Conservation (phyloP, 2,329 filamentous ascomycete genomes). For the Hirsutella rhossiliensis region DNA sequence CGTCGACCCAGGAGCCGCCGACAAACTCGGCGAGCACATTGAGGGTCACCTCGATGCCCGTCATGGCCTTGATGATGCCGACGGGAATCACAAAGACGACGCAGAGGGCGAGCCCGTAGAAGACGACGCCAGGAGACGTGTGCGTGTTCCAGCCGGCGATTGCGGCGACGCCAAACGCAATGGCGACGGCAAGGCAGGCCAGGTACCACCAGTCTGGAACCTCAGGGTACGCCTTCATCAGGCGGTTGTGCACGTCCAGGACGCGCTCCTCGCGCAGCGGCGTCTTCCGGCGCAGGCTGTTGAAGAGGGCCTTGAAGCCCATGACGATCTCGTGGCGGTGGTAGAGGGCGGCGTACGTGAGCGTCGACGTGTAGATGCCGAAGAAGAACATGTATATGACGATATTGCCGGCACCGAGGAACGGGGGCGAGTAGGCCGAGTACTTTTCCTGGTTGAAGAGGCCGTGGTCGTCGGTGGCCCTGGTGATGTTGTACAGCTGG, state of each 20-base stretch:
- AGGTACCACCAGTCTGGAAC: slow-evolving; percentile 45
- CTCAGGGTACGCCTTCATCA: slow-evolving; percentile 34
- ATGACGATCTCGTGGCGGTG: slow-evolving; percentile 37
- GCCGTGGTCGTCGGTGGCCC: slow-evolving; percentile 26
- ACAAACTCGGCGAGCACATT: slow-evolving; percentile 43
- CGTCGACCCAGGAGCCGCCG: slow-evolving; percentile 36
- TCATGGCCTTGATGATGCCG: slow-evolving; percentile 41
- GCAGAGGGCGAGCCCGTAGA: slow-evolving; percentile 36
- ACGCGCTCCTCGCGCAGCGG: slow-evolving; percentile 20
- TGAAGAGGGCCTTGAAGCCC: slow-evolving; percentile 34
- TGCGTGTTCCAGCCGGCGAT: slow-evolving; percentile 37
- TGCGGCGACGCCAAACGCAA: slow-evolving; percentile 32
- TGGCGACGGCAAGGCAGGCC: slow-evolving; percentile 26
- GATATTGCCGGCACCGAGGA: slow-evolving; percentile 36
- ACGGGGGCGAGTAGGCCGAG: slow-evolving; percentile 37
- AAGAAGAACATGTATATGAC: slow-evolving; percentile 44
- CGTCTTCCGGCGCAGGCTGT: slow-evolving; percentile 29
- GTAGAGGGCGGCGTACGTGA: slow-evolving; percentile 38
- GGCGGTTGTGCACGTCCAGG: slow-evolving; percentile 34
- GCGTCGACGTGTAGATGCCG: slow-evolving; percentile 37
- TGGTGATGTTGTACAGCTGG: slow-evolving; percentile 32
- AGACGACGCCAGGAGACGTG: slow-evolving; percentile 37
- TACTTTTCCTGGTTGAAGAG: slow-evolving; percentile 34
- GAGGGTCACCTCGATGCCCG: slow-evolving; percentile 36
- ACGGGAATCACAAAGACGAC: slow-evolving; percentile 38